These are phyloP conservation scores for Kluyveromyces siamensis DNA, from an alignment of 805 yeast genomes.

Conservation along the genomic window DNA sequence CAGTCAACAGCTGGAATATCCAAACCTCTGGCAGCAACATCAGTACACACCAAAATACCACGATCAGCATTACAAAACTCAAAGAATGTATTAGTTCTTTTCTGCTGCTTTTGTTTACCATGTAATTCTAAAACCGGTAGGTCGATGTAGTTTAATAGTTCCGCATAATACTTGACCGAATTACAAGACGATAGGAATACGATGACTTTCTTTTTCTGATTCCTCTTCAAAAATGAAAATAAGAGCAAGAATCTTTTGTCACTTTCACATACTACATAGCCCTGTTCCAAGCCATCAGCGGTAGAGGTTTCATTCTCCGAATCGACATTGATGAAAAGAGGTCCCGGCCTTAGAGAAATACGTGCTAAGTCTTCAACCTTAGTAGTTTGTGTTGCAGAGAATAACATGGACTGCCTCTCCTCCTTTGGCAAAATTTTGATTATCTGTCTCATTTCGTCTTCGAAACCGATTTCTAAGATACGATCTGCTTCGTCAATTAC, in stretches of 20 bases:
- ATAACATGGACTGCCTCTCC: constrained; percentile 91
- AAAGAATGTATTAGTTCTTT: constrained; percentile 95
- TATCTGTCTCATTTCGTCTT: constrained; percentile 97
- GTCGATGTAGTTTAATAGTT: constrained; percentile 89
- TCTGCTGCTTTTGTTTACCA: constrained; percentile 98
- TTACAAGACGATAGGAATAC: constrained; percentile 95
- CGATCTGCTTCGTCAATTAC: constrained; percentile 98
- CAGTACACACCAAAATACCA: constrained; percentile 91
- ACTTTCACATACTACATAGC: constrained; percentile 94
- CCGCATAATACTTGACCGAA: constrained; percentile 93
- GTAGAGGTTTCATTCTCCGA: constrained; percentile 77
- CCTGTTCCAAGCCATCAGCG: constrained; percentile 96
- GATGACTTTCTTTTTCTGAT: constrained; percentile 83
- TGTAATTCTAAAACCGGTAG: constrained; percentile 93
- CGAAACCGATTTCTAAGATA: constrained; percentile 94
- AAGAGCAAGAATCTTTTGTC: constrained; percentile 86
- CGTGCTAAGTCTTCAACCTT: constrained; percentile 98
- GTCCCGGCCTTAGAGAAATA: constrained; percentile 89
- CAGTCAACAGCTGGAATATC: constrained; percentile 99
- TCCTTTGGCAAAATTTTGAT: constrained; percentile 87
- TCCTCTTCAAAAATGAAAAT: constrained; percentile 89
- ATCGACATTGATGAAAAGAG: constrained; percentile 87
- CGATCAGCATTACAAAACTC: constrained; percentile 96
- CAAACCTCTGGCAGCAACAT: constrained; percentile 98
- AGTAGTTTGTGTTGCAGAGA: constrained; percentile 99